Conservation (phyloP, 306 rosid species). For the Gynostemma pentaphyllum region DNA sequence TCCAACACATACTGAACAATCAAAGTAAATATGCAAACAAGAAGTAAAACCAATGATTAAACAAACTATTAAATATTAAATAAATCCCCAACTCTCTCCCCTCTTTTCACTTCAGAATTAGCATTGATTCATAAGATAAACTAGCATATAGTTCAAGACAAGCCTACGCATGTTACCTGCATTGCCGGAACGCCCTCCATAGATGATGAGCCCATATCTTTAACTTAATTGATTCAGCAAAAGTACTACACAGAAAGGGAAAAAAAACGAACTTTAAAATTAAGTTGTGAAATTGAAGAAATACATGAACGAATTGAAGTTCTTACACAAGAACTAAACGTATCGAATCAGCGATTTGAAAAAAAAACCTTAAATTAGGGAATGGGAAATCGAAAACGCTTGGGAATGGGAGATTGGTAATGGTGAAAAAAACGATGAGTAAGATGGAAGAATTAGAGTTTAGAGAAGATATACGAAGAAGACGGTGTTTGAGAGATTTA, state of each 20-base stretch:
- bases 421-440: too few species aligned
- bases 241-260: background rate
- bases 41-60: background rate
- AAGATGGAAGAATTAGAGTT: too few species aligned
- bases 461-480: too few species aligned
- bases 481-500: too few species aligned
- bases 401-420: too few species aligned
- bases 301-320: background rate
- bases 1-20: too few species aligned
- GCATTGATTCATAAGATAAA: background rate
- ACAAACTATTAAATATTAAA: background rate
- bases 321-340: too few species aligned
- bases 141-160: background rate
- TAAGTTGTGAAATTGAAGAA: background rate
- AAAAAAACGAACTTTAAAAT: background rate
- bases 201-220: slow-evolving; percentile 11
- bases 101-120: background rate
- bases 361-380: too few species aligned
- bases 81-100: background rate
- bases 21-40: background rate
- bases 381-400: too few species aligned
- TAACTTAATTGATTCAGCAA: background rate
- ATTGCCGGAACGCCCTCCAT: background rate
- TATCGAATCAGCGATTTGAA: slow-evolving; percentile 1
- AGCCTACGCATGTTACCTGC: slow-evolving; percentile 7